These are phyloP conservation scores for Glonium stellatum DNA, from an alignment of 495 filamentous ascomycete genomes.

Conservation along the genomic window DNA sequence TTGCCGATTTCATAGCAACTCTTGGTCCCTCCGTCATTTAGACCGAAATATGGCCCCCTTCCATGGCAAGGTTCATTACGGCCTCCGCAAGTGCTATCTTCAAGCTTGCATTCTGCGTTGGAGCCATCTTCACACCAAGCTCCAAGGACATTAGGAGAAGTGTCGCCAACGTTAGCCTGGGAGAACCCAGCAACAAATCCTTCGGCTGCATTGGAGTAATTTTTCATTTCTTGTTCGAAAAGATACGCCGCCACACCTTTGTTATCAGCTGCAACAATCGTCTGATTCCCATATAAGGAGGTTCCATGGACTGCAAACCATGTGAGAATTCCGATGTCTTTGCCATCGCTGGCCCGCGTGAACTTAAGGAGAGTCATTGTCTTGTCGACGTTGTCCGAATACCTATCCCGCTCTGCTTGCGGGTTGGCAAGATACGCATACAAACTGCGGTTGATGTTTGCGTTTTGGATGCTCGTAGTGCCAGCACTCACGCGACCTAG, in stretches of 20 bases:
- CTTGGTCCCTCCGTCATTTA: constrained; percentile 38
- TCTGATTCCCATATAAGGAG: constrained; percentile 88
- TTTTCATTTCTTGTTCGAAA: constrained; percentile 66
- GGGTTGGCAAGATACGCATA: constrained; percentile 92
- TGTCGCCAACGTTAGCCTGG: constrained; percentile 90
- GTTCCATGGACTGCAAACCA: constrained; percentile 97
- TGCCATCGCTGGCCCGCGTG: constrained; percentile 60
- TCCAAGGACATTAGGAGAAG: constrained; percentile 80
- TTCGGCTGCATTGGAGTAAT: constrained; percentile 44
- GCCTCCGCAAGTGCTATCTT: constrained; percentile 58
- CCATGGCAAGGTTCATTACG: constrained; percentile 74
- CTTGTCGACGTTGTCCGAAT: constrained; percentile 77
- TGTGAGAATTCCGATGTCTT: constrained; percentile 71
- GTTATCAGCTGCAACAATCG: constrained; percentile 85
- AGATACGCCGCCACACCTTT: constrained; percentile 88
- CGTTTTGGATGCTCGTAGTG: constrained; percentile 64
- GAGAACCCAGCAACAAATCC: constrained; percentile 92
- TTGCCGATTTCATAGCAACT: constrained; percentile 40
- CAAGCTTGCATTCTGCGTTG: constrained; percentile 35
- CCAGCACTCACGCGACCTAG: constrained; percentile 68
- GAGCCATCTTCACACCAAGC: constrained; percentile 41
- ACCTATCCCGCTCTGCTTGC: constrained; percentile 63
- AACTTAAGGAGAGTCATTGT: constrained; percentile 78
- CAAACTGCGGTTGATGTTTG: constrained; percentile 84
- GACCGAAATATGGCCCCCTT: constrained; percentile 72